Evolutionary conservation across 345 rosid genomes (phyloP), one percentile per base, ranked within the genome.

Genomic region (Gossypium raimondii): DNA sequence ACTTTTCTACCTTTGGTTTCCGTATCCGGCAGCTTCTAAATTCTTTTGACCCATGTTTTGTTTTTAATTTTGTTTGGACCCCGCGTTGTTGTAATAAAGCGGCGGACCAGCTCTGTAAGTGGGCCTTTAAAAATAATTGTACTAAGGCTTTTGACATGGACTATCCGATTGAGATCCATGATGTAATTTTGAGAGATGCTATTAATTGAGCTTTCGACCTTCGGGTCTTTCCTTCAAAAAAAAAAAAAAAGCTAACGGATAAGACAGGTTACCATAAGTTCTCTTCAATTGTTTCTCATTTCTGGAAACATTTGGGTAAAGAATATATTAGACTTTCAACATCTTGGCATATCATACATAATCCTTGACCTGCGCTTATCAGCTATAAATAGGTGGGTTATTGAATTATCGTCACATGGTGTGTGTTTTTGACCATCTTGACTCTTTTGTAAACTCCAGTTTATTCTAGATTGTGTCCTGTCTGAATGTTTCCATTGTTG

Each of bases 401-500:
- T 29, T 17, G 73, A 52, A 27, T 69, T 16, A 17, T 51, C 9
- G 3, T 69, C 25, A 14, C 14, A 25, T 69, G 73, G 58, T 51
- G 45, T 17, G 24, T 25, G 14, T 67, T 25, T 8, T 48, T 24
- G 13, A 16, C 44, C 29, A 11, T 63, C 14, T 66, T 20, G 24
- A 43, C 17, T 18, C 11, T 45, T 20, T 2, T 12, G 66, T 29
- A 29, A 43, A 43, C 10, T 41, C 27, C 56, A 61, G 69, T 25
- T 60, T 55, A 25, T 66, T 64, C 67, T 47, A 84, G 76, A 80
- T 73, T 7, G 78, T 79, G 66, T 74, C 85, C 83, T 20, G 89
- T 74, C 73, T 80, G 85, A 76, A 80, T 78, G 82, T 73, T 78
- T 47, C 86, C 85, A 55, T 79, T 84, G 76, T 67, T 79, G 85